Evolutionary conservation across 1,284 basidiomycete species (phyloP), one percentile per base, ranked within the genome.

Genomic region (Apiotrichum brassicae): DNA sequence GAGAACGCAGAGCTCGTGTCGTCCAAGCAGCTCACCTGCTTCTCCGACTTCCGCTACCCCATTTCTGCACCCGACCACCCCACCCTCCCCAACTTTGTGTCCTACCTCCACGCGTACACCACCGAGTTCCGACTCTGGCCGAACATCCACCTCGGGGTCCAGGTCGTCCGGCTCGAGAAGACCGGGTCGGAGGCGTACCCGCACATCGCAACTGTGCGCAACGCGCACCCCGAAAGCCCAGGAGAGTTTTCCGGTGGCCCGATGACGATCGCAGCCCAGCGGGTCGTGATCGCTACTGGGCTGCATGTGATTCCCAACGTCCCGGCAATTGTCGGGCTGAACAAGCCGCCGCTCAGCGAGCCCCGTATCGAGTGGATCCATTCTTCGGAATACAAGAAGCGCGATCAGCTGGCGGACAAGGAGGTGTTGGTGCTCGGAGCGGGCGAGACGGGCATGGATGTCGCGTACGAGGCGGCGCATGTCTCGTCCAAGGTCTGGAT

Each of bases 401-500:
- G 77, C 11, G 56, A 65, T 0, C 77, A 81, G 59, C 68, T 82
- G 6, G 45, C 55, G n/a, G 76, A 74, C 19, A 75, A 76, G 55
- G 70, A 74, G 14, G 76, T 83, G 19, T 72, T 82, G 66, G 75
- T 83, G n/a, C 70, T 82, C 22, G 81, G 81, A 0, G 77, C 76
- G 3, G 82, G 82, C 0, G 82, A 84, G 65, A 84, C 82, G 5
- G 81, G 81, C 3, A 82, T 83, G 80, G 82, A 84, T 60, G 70
- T 84, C 33, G 80, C 65, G 2, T 77, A 77, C 60, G 75, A 75
- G 50, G 77, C 77, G 3, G 75, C 76, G 6, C 37, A 24, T 16
- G 37, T 24, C 13, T 75, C 76, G 7, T 74, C 75, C 49, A 76
- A 81, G 59, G 79, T 80, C 1, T 76, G 79, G 28, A 68, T 84